Conservation (phyloP, 2,329 filamentous ascomycete genomes). For the Venturiaceae sp. region DNA sequence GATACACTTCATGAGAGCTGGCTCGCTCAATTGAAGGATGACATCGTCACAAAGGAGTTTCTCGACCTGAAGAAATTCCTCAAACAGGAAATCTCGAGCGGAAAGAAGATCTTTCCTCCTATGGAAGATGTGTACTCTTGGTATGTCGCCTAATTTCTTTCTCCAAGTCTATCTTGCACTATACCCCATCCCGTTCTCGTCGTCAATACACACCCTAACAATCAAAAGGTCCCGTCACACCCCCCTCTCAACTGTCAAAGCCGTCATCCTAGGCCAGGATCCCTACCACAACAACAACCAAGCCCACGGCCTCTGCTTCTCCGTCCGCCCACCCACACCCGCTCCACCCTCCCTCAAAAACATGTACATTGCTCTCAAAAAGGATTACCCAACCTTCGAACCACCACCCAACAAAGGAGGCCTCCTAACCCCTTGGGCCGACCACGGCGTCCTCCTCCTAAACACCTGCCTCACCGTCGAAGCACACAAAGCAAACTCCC, state of each 20-base stretch:
- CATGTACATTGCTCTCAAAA: conserved; percentile 82
- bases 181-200: conserved; percentile 5
- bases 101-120: conserved; percentile 79
- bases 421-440: conserved; percentile 85
- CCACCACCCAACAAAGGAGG: conserved; percentile 69
- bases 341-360: conserved; percentile 87
- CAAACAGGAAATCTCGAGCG: conserved; percentile 61
- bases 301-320: conserved; percentile 94
- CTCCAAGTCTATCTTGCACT: neutral
- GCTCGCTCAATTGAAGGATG: conserved; percentile 81
- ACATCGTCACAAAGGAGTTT: conserved; percentile 70
- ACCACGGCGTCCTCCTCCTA: conserved; percentile 82
- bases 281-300: conserved; percentile 95
- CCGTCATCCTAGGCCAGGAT: conserved; percentile 90
- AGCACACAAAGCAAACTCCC: conserved; percentile 77
- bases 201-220: neutral
- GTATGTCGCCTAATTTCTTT: conserved; percentile 48
- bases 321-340: conserved; percentile 76
- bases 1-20: conserved; percentile 86
- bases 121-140: conserved; percentile 88
- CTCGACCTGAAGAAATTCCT: conserved; percentile 82
- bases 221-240: conserved; percentile 76
- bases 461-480: conserved; percentile 94
- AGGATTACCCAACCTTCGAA: conserved; percentile 75
- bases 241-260: conserved; percentile 78